Percentiles rank a stretch among this genome's conserved stretches.
These are phyloP conservation scores for Apiotrichum sp. DNA, from an alignment of 1,284 basidiomycete species.

Conservation along the genomic window DNA sequence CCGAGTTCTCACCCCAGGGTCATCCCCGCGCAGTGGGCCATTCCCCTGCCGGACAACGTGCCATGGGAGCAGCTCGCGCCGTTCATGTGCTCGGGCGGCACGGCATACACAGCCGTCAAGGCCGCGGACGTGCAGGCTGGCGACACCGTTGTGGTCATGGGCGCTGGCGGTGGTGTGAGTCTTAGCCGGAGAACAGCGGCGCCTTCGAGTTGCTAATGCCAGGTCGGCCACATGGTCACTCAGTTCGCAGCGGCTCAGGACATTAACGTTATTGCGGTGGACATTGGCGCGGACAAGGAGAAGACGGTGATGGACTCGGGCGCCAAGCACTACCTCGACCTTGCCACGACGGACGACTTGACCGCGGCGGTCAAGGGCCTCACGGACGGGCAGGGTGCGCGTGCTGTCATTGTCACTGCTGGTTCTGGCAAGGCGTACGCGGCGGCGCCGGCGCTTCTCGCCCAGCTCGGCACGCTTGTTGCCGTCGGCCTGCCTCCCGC, in stretches of 20 bases:
- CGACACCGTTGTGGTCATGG: constrained; percentile 6
- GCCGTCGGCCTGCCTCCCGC: constrained; percentile 15
- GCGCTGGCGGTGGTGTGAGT: constrained; percentile 14
- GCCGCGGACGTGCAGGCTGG: constrained; percentile 8
- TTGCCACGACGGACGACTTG: constrained; percentile 3
- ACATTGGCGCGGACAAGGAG: constrained; percentile 14
- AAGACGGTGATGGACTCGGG: constrained; percentile 5
- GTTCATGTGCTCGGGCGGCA: constrained; percentile 15
- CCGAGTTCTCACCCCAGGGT: neutral
- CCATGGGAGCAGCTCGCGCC: constrained; percentile 15
- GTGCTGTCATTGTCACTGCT: constrained; percentile 15
- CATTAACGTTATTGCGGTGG: constrained; percentile 12
- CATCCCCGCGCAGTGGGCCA: constrained; percentile 12
- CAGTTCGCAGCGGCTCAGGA: constrained; percentile 16
- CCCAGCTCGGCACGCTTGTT: constrained; percentile 8
- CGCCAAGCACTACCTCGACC: constrained; percentile 11
- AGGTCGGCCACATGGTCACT: constrained; percentile 15
- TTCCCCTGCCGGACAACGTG: constrained; percentile 12
- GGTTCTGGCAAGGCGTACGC: constrained; percentile 17
- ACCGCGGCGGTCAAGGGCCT: constrained; percentile 9
- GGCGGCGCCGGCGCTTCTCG: constrained; percentile 8
- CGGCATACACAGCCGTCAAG: constrained; percentile 18
- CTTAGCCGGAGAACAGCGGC: neutral
- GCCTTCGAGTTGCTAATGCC: neutral
- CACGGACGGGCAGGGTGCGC: constrained; percentile 10